These are phyloP conservation scores for Solanum bulbocastanum DNA, from an alignment of 257 asterid genomes.

Conservation along the genomic window DNA sequence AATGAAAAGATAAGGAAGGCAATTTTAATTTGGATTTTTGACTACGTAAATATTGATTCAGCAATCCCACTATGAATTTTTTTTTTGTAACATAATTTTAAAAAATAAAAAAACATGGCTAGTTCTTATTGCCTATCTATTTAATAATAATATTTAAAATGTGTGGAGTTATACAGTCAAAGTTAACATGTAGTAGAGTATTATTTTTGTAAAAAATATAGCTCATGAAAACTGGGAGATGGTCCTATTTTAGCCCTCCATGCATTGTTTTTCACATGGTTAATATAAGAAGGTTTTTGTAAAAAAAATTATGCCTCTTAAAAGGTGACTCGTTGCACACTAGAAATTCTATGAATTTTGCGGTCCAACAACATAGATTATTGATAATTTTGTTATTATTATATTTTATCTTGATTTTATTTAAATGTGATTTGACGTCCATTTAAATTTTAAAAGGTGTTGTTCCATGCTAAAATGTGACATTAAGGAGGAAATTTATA, in stretches of 20 bases:
- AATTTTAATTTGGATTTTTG: background rate
- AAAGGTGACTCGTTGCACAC: too few relatives aligned
- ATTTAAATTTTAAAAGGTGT: too few relatives aligned
- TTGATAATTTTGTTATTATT: too few relatives aligned
- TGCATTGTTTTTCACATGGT: background rate
- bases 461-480: too few relatives aligned
- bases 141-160: background rate
- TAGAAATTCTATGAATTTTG: too few relatives aligned
- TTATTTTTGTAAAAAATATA: background rate
- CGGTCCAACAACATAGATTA: too few relatives aligned
- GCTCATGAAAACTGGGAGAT: background rate
- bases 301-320: too few relatives aligned
- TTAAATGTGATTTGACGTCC: too few relatives aligned
- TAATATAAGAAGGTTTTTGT: background rate
- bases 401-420: too few relatives aligned
- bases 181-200: background rate
- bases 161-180: background rate
- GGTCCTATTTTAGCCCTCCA: background rate
- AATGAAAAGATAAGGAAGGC: background rate
- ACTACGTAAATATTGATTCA: background rate
- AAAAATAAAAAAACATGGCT: background rate
- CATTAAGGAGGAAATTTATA: too few relatives aligned
- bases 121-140: background rate
- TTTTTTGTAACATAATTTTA: background rate
- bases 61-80: background rate